Conservation (phyloP, 139 green algal genomes). For the Chlorella sp. region DNA sequence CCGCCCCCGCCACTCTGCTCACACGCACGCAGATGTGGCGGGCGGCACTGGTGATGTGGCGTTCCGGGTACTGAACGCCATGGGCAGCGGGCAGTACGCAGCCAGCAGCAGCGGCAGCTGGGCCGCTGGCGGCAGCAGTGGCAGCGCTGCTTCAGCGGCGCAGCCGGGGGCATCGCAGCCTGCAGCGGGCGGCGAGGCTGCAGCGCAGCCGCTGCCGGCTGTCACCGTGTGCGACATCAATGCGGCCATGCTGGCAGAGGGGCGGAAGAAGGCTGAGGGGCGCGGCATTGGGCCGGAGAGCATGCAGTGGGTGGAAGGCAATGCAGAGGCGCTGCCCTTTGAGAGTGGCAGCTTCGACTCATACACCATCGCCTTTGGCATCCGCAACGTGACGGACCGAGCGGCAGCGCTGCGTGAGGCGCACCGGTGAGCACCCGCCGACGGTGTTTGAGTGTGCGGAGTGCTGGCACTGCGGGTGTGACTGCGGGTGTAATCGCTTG, state of each 20-base stretch:
- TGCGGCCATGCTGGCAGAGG: constrained; percentile 89
- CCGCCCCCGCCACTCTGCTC: too few relatives aligned
- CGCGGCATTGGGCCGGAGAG: constrained; percentile 26
- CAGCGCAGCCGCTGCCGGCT: constrained; percentile 4
- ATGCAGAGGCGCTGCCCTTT: constrained; percentile 92
- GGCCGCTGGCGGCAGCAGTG: neutral
- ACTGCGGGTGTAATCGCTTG: neutral
- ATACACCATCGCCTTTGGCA: constrained; percentile 98
- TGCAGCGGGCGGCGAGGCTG: neutral
- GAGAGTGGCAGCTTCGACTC: constrained; percentile 77
- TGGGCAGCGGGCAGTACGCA: constrained; percentile 59
- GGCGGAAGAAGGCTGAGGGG: constrained; percentile 65
- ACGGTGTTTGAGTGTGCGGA: neutral
- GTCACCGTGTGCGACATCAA: constrained; percentile 97
- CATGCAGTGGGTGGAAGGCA: constrained; percentile 84
- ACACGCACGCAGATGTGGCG: constrained; percentile 89
- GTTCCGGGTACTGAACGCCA: constrained; percentile 76
- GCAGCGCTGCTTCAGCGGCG: constrained; percentile 19
- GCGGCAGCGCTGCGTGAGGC: constrained; percentile 86
- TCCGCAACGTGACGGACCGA: constrained; percentile 95
- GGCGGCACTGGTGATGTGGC: constrained; percentile 97
- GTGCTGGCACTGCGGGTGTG: neutral
- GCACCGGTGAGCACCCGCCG: constrained; percentile 46
- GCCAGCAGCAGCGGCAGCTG: constrained; percentile 18
- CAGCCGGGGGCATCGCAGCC: constrained; percentile 23